These are phyloP conservation scores for Mucor plumbeus DNA, from an alignment of 371 early-diverging fungal species.

Conservation along the genomic window DNA sequence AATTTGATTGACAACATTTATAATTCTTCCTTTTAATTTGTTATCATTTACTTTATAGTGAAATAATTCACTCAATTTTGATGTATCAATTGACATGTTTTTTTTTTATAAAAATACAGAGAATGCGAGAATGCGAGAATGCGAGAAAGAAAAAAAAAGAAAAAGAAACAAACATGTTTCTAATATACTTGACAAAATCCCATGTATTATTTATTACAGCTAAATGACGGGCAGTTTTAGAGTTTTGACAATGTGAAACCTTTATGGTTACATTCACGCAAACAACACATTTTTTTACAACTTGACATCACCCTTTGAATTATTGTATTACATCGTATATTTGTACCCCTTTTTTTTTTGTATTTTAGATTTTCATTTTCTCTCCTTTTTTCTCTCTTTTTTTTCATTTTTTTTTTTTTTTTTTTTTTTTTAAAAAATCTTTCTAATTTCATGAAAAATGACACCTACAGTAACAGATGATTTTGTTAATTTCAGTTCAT, in stretches of 20 bases:
- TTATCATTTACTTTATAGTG: conserved; percentile 10
- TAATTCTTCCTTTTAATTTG: conserved; percentile 46
- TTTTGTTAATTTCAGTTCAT: conserved; percentile 20
- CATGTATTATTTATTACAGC: conserved; percentile 11
- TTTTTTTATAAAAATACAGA: neutral
- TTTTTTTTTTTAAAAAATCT: too few species aligned
- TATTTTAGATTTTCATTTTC: neutral
- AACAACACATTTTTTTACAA: conserved; percentile 11
- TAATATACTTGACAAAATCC: conserved; percentile 1
- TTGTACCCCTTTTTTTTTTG: conserved; percentile 19
- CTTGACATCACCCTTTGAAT: neutral
- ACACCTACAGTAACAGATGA: conserved; percentile 24
- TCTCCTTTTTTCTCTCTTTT: neutral
- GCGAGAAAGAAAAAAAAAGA: neutral
- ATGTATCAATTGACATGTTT: conserved; percentile 16
- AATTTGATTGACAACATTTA: conserved; percentile 62
- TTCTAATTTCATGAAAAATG: conserved; percentile 15
- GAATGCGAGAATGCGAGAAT: neutral
- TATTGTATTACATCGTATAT: neutral
- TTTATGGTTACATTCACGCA: conserved; percentile 11
- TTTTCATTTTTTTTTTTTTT: neutral
- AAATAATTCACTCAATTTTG: conserved; percentile 15
- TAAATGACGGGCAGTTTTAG: neutral
- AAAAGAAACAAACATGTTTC: too few species aligned
- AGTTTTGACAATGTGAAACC: conserved; percentile 23